Conservation (phyloP, 805 yeast species). For the Blastobotrys chiropterorum region DNA sequence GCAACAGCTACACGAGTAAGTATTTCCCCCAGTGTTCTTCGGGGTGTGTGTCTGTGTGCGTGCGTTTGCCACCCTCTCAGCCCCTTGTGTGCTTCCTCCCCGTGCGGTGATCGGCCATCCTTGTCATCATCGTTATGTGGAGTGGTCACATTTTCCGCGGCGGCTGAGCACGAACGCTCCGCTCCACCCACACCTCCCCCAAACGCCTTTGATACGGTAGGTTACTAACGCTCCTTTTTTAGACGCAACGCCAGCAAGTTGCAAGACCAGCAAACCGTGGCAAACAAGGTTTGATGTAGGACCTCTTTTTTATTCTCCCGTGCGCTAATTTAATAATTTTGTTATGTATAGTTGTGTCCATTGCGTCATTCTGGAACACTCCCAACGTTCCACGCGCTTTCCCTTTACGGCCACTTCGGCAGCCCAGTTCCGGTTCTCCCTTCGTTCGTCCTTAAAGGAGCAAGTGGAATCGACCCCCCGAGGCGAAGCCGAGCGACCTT, state of each 20-base stretch:
- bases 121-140: background rate
- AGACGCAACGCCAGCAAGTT: constrained; percentile 71
- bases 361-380: no score
- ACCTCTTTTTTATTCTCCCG: background rate
- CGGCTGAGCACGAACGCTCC: background rate
- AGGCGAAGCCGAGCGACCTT: no score
- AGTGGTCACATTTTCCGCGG: background rate
- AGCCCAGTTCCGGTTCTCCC: no score
- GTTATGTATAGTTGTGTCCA: no score
- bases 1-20: constrained; percentile 64
- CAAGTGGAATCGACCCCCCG: no score
- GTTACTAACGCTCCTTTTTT: background rate
- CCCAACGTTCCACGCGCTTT: no score
- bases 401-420: no score
- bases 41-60: no score
- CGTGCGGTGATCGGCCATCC: background rate
- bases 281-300: constrained; percentile 49
- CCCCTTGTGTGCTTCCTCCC: background rate
- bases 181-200: no score
- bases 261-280: constrained; percentile 78
- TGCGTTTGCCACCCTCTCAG: background rate
- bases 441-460: no score
- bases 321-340: constrained; percentile 1
- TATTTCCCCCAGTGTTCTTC: background rate
- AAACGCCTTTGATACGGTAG: no score